A percentile compares a stretch with the other conserved stretches of the same genome.
These are phyloP conservation scores for Plenodomus tracheiphilus DNA, from an alignment of 2,329 filamentous ascomycete species.

Conservation along the genomic window DNA sequence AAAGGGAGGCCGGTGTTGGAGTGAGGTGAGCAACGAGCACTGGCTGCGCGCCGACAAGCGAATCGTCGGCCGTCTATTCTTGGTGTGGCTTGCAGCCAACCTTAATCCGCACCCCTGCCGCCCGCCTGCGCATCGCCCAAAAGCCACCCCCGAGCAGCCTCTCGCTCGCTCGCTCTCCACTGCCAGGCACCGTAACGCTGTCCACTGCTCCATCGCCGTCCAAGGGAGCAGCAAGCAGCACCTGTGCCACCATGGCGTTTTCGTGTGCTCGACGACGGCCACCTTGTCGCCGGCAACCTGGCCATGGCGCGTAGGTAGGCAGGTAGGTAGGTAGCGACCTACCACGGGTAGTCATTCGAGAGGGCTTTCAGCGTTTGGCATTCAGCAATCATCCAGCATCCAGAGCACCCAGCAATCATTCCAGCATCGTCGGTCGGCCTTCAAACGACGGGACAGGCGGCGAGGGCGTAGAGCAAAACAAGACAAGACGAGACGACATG, in stretches of 20 bases:
- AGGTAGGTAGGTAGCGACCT: too few relatives aligned
- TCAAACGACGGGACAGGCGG: too few relatives aligned
- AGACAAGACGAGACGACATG: too few relatives aligned
- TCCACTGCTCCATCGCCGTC: too few relatives aligned
- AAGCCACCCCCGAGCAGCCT: slow-evolving; percentile 31
- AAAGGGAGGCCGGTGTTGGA: slow-evolving; percentile 29
- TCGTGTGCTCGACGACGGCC: slow-evolving; percentile 8
- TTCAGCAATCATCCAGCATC: too few relatives aligned
- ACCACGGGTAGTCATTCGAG: too few relatives aligned
- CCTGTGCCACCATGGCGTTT: slow-evolving; percentile 26
- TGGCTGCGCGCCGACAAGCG: slow-evolving; percentile 24
- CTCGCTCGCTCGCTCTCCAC: too few relatives aligned
- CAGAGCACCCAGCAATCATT: too few relatives aligned
- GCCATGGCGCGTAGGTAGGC: slow-evolving; percentile 5
- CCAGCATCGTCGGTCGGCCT: too few relatives aligned
- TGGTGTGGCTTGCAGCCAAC: slow-evolving; percentile 46
- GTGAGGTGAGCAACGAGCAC: slow-evolving; percentile 38
- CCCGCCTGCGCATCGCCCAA: slow-evolving; percentile 27
- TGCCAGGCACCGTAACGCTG: slow-evolving; percentile 25
- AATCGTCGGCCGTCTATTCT: slow-evolving; percentile 40
- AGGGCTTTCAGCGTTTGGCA: too few relatives aligned
- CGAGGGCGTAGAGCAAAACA: too few relatives aligned
- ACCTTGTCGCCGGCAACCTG: slow-evolving; percentile 3
- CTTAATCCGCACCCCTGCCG: slow-evolving; percentile 39
- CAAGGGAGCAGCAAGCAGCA: slow-evolving; percentile 18